A percentile compares a stretch with the other conserved stretches of the same genome.
Evolutionary conservation across 108 stramenopile species (phyloP).

Genomic region (Cyclotella baltica): DNA sequence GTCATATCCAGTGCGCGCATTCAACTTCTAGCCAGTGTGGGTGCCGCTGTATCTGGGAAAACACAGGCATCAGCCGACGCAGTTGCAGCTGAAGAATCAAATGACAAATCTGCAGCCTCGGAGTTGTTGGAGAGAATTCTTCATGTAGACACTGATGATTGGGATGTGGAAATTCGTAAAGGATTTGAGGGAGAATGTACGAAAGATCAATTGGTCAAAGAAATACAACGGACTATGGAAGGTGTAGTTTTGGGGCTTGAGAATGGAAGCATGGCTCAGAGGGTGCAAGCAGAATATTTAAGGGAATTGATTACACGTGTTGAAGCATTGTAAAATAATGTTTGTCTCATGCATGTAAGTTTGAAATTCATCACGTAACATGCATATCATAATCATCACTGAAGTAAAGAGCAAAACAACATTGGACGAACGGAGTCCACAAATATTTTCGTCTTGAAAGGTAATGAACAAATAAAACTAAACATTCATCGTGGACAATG

Average conservation of each 20-base stretch:
- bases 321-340: constrained; percentile 69
- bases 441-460: too few relatives aligned
- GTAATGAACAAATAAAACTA: too few relatives aligned
- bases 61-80: constrained; percentile 51
- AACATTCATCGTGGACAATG: too few relatives aligned
- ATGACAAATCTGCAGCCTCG: constrained; percentile 39
- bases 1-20: constrained; percentile 69
- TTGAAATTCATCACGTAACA: too few relatives aligned
- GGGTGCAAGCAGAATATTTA: constrained; percentile 93
- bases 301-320: constrained; percentile 79
- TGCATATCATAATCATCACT: too few relatives aligned
- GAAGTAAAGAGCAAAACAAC: too few relatives aligned
- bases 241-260: constrained; percentile 86
- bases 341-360: too few relatives aligned
- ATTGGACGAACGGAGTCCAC: too few relatives aligned
- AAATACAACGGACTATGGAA: constrained; percentile 90
- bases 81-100: constrained; percentile 18
- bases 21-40: constrained; percentile 47
- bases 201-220: constrained; percentile 62
- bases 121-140: constrained; percentile 75
- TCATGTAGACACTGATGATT: constrained; percentile 74
- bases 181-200: constrained; percentile 49
- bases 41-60: constrained; percentile 50
- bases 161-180: constrained; percentile 71
- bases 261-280: constrained; percentile 91